Conservation (phyloP, 306 rosid genomes). For the Chamaecrista fasciculata region DNA sequence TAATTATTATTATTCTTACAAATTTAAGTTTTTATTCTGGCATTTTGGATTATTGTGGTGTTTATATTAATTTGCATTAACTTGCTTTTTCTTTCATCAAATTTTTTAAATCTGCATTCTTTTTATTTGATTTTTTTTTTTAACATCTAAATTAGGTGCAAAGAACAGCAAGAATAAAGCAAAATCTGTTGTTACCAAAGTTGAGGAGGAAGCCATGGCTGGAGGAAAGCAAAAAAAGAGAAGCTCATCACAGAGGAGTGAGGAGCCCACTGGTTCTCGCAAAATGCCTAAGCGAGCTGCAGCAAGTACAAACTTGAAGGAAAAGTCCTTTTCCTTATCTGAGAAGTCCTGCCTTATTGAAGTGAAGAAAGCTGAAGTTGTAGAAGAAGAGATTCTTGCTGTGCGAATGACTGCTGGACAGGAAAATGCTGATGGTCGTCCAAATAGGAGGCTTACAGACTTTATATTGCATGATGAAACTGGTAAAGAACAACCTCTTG, state of each 20-base stretch:
- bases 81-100: neutral
- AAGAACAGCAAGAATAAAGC: conserved; percentile 32
- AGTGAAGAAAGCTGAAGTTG: conserved; percentile 55
- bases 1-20: neutral
- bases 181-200: conserved; percentile 17
- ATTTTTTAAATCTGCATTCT: neutral
- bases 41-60: conserved; percentile 1
- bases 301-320: conserved; percentile 65
- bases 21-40: neutral
- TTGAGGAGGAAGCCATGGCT: conserved; percentile 34
- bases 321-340: conserved; percentile 45
- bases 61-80: neutral
- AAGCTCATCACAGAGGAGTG: conserved; percentile 36
- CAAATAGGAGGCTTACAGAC: conserved; percentile 73
- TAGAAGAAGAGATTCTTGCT: conserved; percentile 67
- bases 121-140: neutral
- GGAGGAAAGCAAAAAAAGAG: conserved; percentile 55
- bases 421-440: conserved; percentile 51
- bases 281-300: conserved; percentile 93
- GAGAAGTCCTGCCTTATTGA: conserved; percentile 56
- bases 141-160: conserved; percentile 29
- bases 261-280: conserved; percentile 47
- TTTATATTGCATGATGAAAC: conserved; percentile 68
- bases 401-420: conserved; percentile 55
- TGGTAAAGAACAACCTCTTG: conserved; percentile 64